Conservation (phyloP, 805 yeast genomes). For the Yarrowia porcina region DNA sequence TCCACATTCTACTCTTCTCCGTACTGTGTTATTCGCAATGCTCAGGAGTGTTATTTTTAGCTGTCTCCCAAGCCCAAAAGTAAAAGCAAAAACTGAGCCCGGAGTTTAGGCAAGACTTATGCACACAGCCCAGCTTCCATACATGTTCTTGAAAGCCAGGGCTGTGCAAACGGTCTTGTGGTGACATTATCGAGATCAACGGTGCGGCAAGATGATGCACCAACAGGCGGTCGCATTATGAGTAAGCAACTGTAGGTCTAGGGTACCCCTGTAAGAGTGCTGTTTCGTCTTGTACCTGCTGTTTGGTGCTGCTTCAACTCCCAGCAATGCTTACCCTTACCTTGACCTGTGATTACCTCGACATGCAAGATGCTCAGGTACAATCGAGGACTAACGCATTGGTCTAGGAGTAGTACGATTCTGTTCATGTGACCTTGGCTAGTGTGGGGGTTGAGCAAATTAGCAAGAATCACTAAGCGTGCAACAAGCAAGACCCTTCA, state of each 20-base stretch:
- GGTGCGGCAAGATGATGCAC: no score
- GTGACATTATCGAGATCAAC: neutral
- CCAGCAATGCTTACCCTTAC: neutral
- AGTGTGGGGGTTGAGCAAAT: conserved; percentile 14
- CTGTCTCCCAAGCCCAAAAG: neutral
- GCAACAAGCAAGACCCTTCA: neutral
- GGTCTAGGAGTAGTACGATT: no score
- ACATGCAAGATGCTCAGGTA: conserved; percentile 2
- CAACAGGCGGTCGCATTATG: no score
- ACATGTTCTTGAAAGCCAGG: conserved; percentile 2
- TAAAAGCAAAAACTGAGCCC: neutral
- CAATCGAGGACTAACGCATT: neutral
- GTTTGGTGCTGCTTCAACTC: no score
- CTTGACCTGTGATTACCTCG: neutral
- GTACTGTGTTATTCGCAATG: neutral
- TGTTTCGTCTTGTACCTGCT: no score
- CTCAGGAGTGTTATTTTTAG: neutral
- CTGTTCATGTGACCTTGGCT: neutral
- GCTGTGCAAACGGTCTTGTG: neutral
- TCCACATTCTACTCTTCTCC: no score
- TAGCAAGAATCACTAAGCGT: conserved; percentile 11
- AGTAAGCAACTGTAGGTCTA: no score
- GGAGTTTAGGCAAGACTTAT: conserved; percentile 7
- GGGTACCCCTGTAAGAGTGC: no score
- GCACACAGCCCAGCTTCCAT: conserved; percentile 25